A percentile compares a stretch with the other conserved stretches of the same genome.
Evolutionary conservation across 257 asterid genomes (phyloP).

Genomic region (Forsythia viridissima): DNA sequence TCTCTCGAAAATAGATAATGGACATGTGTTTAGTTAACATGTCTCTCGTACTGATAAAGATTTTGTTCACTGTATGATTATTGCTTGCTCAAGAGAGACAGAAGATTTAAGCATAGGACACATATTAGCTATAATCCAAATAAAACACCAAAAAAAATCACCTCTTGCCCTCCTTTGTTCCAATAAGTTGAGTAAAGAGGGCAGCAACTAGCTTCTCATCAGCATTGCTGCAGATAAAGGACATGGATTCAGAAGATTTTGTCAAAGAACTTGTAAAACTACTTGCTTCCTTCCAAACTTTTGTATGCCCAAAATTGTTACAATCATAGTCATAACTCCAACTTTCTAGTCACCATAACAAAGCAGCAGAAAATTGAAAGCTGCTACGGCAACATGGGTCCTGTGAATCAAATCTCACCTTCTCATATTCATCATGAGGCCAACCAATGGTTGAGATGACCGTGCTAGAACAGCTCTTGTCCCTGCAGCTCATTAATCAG

Average conservation of each 20-base stretch:
- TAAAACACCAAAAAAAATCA: slow-evolving; percentile 22
- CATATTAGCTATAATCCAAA: slow-evolving; percentile 15
- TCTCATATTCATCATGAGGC: slow-evolving; percentile 98
- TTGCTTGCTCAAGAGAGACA: not conserved
- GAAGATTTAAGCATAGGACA: slow-evolving; percentile 12
- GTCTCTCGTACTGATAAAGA: not conserved
- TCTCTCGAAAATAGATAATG: slow-evolving; percentile 13
- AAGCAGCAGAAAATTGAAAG: slow-evolving; percentile 9
- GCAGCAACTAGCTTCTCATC: slow-evolving; percentile 96
- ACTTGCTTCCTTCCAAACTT: slow-evolving; percentile 12
- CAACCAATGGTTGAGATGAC: slow-evolving; percentile 95
- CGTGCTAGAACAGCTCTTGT: slow-evolving; percentile 98
- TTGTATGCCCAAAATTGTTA: not conserved
- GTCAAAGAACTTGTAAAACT: slow-evolving; percentile 7
- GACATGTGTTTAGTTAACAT: slow-evolving; percentile 2
- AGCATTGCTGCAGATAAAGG: slow-evolving; percentile 63
- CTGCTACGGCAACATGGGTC: slow-evolving; percentile 14
- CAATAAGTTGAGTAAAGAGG: slow-evolving; percentile 75
- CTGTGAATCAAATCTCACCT: slow-evolving; percentile 48
- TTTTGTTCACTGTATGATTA: slow-evolving; percentile 1
- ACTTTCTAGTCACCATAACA: slow-evolving; percentile 11
- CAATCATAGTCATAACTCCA: slow-evolving; percentile 9
- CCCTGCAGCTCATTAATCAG: slow-evolving; percentile 49
- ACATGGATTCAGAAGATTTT: slow-evolving; percentile 19
- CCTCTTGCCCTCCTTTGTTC: slow-evolving; percentile 74